These are phyloP conservation scores for Suillus hirtellus DNA, from an alignment of 768 basidiomycete species.

Conservation along the genomic window DNA sequence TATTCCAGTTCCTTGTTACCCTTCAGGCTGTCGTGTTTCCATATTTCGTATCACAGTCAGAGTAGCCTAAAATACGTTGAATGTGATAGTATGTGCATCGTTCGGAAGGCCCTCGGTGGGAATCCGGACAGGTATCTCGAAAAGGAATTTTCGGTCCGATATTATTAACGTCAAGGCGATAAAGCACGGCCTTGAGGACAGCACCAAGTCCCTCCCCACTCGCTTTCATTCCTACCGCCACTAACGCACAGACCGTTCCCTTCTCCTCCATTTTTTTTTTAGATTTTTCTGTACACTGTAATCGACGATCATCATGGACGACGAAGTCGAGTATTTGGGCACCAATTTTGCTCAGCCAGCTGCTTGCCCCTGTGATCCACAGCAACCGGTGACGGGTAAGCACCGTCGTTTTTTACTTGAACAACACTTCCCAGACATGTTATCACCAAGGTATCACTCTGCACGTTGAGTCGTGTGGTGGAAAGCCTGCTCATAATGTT, in stretches of 20 bases:
- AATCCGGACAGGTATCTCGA: slow-evolving; percentile 16
- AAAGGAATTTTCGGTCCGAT: slow-evolving; percentile 24
- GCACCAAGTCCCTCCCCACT: slow-evolving; percentile 24
- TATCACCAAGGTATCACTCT: slow-evolving; percentile 53
- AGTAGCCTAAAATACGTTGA: slow-evolving; percentile 23
- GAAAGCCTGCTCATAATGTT: slow-evolving; percentile 45
- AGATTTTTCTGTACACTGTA: slow-evolving; percentile 9
- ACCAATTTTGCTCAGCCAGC: slow-evolving; percentile 33
- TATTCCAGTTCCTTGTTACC: slow-evolving; percentile 5
- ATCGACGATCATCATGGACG: slow-evolving; percentile 42
- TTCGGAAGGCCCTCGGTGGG: background rate
- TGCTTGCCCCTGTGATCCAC: slow-evolving; percentile 27
- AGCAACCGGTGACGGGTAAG: slow-evolving; percentile 45
- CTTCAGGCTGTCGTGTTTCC: slow-evolving; percentile 9
- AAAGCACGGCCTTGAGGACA: slow-evolving; percentile 37
- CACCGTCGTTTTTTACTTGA: slow-evolving; percentile 23
- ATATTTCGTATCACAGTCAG: slow-evolving; percentile 5
- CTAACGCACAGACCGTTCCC: slow-evolving; percentile 5
- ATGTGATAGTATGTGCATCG: slow-evolving; percentile 24
- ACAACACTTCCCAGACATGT: slow-evolving; percentile 17
- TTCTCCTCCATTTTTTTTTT: background rate
- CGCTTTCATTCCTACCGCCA: slow-evolving; percentile 20
- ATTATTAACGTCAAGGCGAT: slow-evolving; percentile 23
- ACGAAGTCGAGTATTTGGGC: slow-evolving; percentile 64
- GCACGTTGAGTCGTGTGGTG: slow-evolving; percentile 54